Conservation (phyloP, 2,329 filamentous ascomycete genomes). For the Neofusicoccum umdonicola region DNA sequence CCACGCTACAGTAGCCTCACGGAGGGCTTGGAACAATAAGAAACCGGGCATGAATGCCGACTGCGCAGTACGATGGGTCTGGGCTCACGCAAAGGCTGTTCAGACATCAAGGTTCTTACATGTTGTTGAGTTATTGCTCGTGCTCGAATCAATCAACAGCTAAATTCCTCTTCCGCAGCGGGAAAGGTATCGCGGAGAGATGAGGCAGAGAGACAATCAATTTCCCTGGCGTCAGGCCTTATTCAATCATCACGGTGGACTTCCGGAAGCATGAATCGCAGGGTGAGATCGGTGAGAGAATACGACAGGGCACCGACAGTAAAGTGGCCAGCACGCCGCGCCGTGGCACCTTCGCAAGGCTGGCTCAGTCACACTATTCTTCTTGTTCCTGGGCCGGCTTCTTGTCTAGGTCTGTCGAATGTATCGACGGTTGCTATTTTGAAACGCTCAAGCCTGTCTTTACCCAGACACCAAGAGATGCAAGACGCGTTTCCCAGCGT, state of each 20-base stretch:
- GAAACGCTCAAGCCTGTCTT: neutral
- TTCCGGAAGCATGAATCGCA: neutral
- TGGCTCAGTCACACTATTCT: neutral
- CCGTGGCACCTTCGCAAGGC: neutral
- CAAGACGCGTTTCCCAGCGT: neutral
- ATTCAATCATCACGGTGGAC: neutral
- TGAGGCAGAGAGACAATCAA: neutral
- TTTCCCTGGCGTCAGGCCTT: neutral
- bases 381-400: neutral
- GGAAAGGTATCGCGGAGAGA: neutral
- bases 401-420: neutral
- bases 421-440: neutral
- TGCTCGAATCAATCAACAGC: neutral
- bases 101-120: neutral
- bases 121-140: neutral
- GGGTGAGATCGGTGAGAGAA: neutral
- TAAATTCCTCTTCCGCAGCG: neutral
- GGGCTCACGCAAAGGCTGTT: neutral
- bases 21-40: neutral
- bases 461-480: neutral
- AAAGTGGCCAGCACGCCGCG: neutral
- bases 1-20: neutral
- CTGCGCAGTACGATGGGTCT: neutral
- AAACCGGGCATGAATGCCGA: neutral
- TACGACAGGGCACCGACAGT: neutral